Evolutionary conservation across 2,329 filamentous ascomycete species (phyloP).

Genomic region (Exophiala calicioides): DNA sequence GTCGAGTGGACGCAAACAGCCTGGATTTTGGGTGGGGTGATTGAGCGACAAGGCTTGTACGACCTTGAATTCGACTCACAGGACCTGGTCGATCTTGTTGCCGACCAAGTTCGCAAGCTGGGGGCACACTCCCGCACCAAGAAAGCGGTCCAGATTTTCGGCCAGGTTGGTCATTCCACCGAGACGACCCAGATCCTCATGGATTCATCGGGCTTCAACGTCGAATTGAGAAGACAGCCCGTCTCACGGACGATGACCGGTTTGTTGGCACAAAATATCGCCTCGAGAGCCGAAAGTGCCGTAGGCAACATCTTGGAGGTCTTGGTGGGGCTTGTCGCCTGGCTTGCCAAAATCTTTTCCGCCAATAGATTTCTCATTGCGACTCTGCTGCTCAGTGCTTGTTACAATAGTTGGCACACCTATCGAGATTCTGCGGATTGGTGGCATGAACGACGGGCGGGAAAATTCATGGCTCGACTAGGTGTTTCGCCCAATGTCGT

Average conservation of each 20-base stretch:
- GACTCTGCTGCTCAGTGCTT: slow-evolving; percentile 66
- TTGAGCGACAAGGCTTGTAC: slow-evolving; percentile 68
- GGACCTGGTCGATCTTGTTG: slow-evolving; percentile 52
- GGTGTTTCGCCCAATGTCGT: slow-evolving; percentile 76
- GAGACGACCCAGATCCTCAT: slow-evolving; percentile 50
- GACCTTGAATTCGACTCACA: slow-evolving; percentile 58
- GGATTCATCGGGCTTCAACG: slow-evolving; percentile 51
- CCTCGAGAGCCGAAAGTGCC: slow-evolving; percentile 74
- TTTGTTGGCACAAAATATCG: slow-evolving; percentile 70
- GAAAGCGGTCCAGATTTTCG: slow-evolving; percentile 51
- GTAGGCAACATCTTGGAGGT: slow-evolving; percentile 76
- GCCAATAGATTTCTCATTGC: slow-evolving; percentile 74
- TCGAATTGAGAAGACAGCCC: slow-evolving; percentile 46
- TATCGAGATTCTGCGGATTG: slow-evolving; percentile 73
- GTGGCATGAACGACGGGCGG: slow-evolving; percentile 82
- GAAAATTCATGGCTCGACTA: slow-evolving; percentile 76
- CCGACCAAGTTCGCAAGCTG: slow-evolving; percentile 50
- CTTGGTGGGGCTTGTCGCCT: slow-evolving; percentile 66
- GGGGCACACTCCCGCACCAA: slow-evolving; percentile 50
- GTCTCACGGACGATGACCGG: slow-evolving; percentile 60
- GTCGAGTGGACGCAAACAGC: slow-evolving; percentile 80
- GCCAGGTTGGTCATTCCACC: slow-evolving; percentile 49
- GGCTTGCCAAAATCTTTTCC: slow-evolving; percentile 66
- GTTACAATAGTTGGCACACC: slow-evolving; percentile 74
- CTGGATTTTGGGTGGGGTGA: slow-evolving; percentile 42